Evolutionary conservation across 2,329 filamentous ascomycete genomes (phyloP), one percentile per base, ranked within the genome.

Genomic region (Fusarium paranaense): DNA sequence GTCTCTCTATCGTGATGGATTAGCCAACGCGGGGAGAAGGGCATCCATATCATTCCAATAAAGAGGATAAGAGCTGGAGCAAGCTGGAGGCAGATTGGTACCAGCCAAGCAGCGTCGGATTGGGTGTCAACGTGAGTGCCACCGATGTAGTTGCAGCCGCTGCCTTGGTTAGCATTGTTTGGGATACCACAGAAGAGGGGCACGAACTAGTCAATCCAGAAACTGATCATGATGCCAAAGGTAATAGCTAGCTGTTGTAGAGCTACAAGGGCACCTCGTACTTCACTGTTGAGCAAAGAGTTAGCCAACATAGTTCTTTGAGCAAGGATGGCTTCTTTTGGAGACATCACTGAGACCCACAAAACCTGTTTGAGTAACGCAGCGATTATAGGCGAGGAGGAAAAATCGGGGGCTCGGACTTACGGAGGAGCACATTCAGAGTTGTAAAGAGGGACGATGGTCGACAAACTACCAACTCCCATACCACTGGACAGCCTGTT

Each of bases 41-140:
- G 83, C 9, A 91, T 86, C 75, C 91, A 84, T 62, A 90, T 70
- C 78, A 92, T 87, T 38, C 90, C 89, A 32, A 80, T 68, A 8
- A 87, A 83, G 1, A 92, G 83, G 38, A 92, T 83, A 14, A 91
- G 71, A 3, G 89, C 86, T 79, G 89, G 91, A 0, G 85, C 74
- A 65, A 91, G 90, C 73, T 89, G 87, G 20, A 88, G 71, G 2
- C 82, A 85, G 57, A 88, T 83, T 0, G 87, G 87, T 14, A 88
- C 82, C 13, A 86, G 81, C 80, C 87, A 89, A 5, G 86, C 76
- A 2, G 79, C 80, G 14, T 82, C 70, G 14, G 83, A 86, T 67
- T 87, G 86, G 0, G 25, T n/a, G 25, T 14, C 14, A 16, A 50
- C 25, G 5, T 50, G 25, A 30, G 45, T 50, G 5, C 85, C 86